phyloP scores from a whole-genome alignment of 1,139 yeast genomes.

The Geotrichum restrictum region DNA sequence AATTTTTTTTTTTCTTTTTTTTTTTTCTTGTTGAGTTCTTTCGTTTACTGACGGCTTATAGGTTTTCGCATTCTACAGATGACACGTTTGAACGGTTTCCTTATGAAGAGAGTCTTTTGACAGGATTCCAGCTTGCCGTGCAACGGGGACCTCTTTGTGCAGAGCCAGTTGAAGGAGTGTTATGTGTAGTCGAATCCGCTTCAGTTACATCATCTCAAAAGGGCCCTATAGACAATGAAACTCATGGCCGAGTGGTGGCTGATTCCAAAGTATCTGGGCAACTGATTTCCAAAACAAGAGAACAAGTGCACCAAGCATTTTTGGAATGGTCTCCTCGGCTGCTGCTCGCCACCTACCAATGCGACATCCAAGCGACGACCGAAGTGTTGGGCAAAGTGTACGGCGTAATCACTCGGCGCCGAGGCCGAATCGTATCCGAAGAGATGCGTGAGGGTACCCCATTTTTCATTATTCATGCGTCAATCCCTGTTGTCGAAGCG shows the following conservation, averaged over 20 bases:
- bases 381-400: conserved; percentile 95
- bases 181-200: conserved; percentile 47
- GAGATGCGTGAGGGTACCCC: conserved; percentile 99
- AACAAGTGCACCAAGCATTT: conserved; percentile 64
- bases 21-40: too few species aligned
- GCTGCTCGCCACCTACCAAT: conserved; percentile 85
- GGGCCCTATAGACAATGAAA: conserved; percentile 27
- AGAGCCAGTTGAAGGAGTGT: conserved; percentile 83
- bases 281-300: conserved; percentile 68
- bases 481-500: conserved; percentile 90
- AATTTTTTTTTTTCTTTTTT: not conserved
- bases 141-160: conserved; percentile 83
- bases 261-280: conserved; percentile 55
- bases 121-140: conserved; percentile 82
- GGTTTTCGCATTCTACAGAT: not conserved
- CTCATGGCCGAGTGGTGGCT: conserved; percentile 36
- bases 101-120: conserved; percentile 63
- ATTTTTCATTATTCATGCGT: conserved; percentile 80
- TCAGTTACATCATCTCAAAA: conserved; percentile 29
- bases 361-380: conserved; percentile 92
- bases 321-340: conserved; percentile 82
- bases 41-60: not conserved
- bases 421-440: conserved; percentile 80
- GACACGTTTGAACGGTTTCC: conserved; percentile 29
- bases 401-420: conserved; percentile 84